These are phyloP conservation scores for Suhomyces yuchorum DNA, from an alignment of 1,139 yeast genomes.

Conservation along the genomic window DNA sequence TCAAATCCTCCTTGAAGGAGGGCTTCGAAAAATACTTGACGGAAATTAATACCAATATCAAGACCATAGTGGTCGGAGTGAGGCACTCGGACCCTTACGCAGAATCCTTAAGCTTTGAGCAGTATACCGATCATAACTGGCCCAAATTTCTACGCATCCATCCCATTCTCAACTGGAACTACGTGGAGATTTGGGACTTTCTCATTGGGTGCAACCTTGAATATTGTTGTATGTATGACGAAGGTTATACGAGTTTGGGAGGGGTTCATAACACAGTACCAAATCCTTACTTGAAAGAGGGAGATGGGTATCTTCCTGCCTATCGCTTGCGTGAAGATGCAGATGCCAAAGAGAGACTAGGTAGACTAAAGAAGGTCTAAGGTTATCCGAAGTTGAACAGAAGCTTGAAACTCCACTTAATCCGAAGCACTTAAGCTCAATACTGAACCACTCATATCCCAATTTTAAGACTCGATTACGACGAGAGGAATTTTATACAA, in stretches of 20 bases:
- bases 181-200: conserved; percentile 75
- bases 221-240: conserved; percentile 72
- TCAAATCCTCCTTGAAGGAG: conserved; percentile 54
- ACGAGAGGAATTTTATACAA: background rate
- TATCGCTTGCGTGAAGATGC: conserved; percentile 61
- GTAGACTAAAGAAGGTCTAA: conserved; percentile 18
- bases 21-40: conserved; percentile 66
- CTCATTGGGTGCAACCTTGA: conserved; percentile 50
- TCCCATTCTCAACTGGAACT: conserved; percentile 83
- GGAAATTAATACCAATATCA: conserved; percentile 44
- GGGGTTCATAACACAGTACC: conserved; percentile 65
- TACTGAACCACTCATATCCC: too few relatives aligned
- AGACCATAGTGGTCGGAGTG: conserved; percentile 78
- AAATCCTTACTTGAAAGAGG: conserved; percentile 59
- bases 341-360: conserved; percentile 55
- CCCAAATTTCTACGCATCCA: conserved; percentile 79
- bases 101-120: conserved; percentile 51
- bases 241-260: conserved; percentile 82
- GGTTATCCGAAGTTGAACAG: background rate
- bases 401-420: too few relatives aligned
- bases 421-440: too few relatives aligned
- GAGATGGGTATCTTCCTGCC: conserved; percentile 57
- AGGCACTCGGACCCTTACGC: conserved; percentile 83
- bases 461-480: too few relatives aligned
- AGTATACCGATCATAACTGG: conserved; percentile 82